phyloP scores from a whole-genome alignment of 2,329 filamentous ascomycete genomes.

The Penicillium sp. region DNA sequence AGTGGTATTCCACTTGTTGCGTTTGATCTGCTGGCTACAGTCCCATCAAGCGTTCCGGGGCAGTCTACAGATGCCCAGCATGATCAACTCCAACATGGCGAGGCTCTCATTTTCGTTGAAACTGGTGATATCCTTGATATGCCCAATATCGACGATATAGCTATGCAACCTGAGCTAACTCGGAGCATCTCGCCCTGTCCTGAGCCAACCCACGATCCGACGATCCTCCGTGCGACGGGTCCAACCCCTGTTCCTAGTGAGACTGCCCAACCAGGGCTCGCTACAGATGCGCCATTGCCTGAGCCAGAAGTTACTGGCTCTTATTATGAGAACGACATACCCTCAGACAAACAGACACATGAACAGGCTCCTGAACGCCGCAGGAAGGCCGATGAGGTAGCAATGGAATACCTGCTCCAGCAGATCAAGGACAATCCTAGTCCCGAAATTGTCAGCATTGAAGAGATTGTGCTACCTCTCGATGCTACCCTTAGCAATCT shows the following conservation, averaged over 20 bases:
- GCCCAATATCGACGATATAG: background rate
- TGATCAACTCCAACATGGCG: background rate
- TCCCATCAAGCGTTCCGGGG: background rate
- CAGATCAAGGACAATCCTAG: background rate
- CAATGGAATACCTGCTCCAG: background rate
- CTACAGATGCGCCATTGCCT: background rate
- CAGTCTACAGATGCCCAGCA: background rate
- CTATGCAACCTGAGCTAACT: background rate
- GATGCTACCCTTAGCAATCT: background rate
- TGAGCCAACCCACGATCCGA: background rate
- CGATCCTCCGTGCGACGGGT: background rate
- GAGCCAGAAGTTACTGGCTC: background rate
- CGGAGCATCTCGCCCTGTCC: background rate
- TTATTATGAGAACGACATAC: background rate
- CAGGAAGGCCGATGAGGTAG: background rate
- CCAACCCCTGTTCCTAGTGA: background rate
- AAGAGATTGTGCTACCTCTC: background rate
- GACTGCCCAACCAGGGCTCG: background rate
- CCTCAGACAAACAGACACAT: background rate
- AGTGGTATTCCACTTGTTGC: background rate
- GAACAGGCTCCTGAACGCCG: background rate
- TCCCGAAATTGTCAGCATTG: background rate
- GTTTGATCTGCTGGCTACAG: background rate
- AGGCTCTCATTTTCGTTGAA: background rate
- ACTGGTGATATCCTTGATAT: background rate